Evolutionary conservation across 225 moss, liverwort and hornwort species (phyloP), one percentile per base, ranked within the genome.

Genomic region (Pleurozium schreberi): DNA sequence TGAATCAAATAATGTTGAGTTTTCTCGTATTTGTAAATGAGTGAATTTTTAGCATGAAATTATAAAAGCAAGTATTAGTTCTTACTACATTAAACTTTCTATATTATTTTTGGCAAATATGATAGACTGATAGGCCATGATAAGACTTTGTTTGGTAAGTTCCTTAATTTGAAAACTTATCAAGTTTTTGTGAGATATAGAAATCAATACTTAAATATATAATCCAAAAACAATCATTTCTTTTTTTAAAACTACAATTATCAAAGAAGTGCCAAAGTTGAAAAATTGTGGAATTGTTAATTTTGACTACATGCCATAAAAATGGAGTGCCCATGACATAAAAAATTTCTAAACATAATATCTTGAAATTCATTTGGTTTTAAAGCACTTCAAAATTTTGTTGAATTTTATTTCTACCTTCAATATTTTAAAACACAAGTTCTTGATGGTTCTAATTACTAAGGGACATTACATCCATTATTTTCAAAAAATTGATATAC

Each of bases 121-220:
- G 3, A 3, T 4, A 49, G 11, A 11, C 49, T 49, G 49, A 57
- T 20, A 38, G 1, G 4, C 20, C 5, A 21, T 11, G 21, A 38
- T 6, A 38, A 6, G 67, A 0, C 38, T 67, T 1, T 5, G 1
- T n/a, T 38, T 21, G 5, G 6, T 67, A n/a, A 12, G 12, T 67
- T 21, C 12, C 0, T 40, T 40, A 70, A 71, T 16, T 43, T 1
- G 3, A 43, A 71, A 26, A 10, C 27, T 43, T 5, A 70, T 71
- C 43, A 43, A 43, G 28, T 5, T 27, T 10, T 27, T 4, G 0
- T 0, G 40, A 69, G 0, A 25, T 25, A 3, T 14, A 69, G 4
- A 25, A 69, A 69, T 40, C 23, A 69, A 69, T 0, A 69, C 8
- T 4, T 4, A 13, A 23, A 69, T 40, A 0, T 30, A n/a, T 3